These are phyloP conservation scores for Pyricularia sp. DNA, from an alignment of 2,329 filamentous ascomycete genomes.

Conservation along the genomic window DNA sequence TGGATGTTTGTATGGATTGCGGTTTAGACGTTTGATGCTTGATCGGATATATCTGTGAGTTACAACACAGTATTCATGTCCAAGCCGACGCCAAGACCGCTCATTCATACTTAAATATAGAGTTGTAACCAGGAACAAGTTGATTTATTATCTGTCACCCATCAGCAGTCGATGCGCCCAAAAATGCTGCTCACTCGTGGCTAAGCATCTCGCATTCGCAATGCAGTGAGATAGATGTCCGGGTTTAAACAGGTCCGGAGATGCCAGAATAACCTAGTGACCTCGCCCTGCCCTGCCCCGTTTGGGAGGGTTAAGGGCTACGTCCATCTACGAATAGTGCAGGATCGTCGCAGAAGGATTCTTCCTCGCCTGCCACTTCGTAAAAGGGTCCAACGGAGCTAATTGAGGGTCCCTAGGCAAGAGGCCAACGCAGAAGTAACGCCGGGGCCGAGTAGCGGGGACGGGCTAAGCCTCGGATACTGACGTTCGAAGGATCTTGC, in stretches of 20 bases:
- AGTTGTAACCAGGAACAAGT: neutral
- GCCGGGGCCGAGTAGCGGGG: neutral
- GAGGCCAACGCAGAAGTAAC: neutral
- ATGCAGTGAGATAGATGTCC: neutral
- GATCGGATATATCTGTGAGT: neutral
- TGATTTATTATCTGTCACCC: neutral
- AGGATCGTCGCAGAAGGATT: neutral
- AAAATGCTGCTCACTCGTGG: neutral
- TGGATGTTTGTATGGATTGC: conserved; percentile 4
- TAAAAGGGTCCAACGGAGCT: neutral
- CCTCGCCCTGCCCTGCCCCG: neutral
- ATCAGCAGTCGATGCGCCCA: neutral
- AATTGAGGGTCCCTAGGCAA: neutral
- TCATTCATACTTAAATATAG: neutral
- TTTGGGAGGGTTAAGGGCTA: neutral
- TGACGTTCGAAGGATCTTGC: neutral
- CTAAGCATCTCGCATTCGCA: neutral
- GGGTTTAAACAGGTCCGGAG: neutral
- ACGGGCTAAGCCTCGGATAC: neutral
- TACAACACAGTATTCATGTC: neutral
- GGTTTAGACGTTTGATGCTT: neutral
- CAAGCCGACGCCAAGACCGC: neutral
- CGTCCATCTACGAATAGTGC: neutral
- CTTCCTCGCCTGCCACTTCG: neutral
- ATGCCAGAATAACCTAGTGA: neutral